Base-by-base conservation (phyloP, 2,329 filamentous ascomycete species). In the Aspergillus sp. region DNA sequence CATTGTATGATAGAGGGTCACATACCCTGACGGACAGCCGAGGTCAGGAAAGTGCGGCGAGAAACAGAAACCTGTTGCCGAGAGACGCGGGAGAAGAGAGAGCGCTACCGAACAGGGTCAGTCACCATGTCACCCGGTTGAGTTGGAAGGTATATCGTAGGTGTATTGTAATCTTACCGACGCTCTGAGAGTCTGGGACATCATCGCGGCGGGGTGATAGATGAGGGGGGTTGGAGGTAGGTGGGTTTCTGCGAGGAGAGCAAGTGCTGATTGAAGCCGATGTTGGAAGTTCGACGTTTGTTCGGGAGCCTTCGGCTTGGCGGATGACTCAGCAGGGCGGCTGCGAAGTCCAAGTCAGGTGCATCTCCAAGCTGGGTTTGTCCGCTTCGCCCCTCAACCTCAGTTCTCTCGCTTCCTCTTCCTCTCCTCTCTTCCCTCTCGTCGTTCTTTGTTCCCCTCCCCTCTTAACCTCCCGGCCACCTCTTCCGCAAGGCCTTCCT, bases 41-140 rank as follows among this genome's bases (percentile, higher is more conserved):
- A 84, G 67, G 83, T 83, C 78, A 88, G 81, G 79, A 88, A 87
- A 75, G 84, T 86, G 75, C 87, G 85, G 77, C 84, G 84, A 73
- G 82, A 78, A 69, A 82, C 74, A 75, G 78, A 76, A 76, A 78
- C 79, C 74, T 84, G 83, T 74, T 83, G 84, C 74, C 83, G 83
- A 77, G 82, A 81, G 72, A 83, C 81, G 78, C 86, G 84, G 78
- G 81, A 81, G 75, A 88, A 77, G 74, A 85, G 77, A 76, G 84
- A 84, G 80, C 85, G 83, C 86, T 88, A 75, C 36, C 62, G 59
- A 61, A 68, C 23, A 55, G 54, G 61, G 64, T 63, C 59, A 63
- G 57, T 51, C 50, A 59, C 41, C 17, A 19, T 15, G 32, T 36
- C n/a, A 25, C 36, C 32, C 15, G 13, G 17, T 25, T 32, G 56